Evolutionary conservation across 2,329 filamentous ascomycete species (phyloP), one percentile per base, ranked within the genome.

Genomic region (Coniella lustricola): DNA sequence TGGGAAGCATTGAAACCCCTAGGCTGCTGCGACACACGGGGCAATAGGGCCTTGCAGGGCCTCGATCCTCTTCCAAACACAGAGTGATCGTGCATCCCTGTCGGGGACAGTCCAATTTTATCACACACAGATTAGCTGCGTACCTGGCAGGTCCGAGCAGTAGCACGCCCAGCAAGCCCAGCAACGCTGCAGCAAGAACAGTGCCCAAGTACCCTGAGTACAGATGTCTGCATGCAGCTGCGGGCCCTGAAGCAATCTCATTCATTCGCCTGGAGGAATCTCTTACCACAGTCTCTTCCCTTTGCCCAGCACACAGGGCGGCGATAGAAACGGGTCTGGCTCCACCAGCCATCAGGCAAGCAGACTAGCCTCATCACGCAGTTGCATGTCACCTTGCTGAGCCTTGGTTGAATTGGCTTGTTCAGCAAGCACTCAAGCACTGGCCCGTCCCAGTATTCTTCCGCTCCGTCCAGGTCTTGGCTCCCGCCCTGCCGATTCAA

Each of bases 71-170:
- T 35, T 44, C 43, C 43, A 45, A 38, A 45, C 35, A 22, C 34
- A 45, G 34, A 9, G 34, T 45, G 43, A 38, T 45, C 34, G 35
- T 21, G 22, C 18, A 45, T 37, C 43, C 43, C 43, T 45, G 43
- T 42, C 40, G 4, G 12, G 32, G 40, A 10, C 43, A 34, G 16
- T 37, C 43, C 43, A 45, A 45, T 37, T 45, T 45, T 38, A 45
- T 32, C 43, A 20, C 43, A 17, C 12, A 44, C 4, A 17, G 16
- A 13, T 7, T 18, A 20, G 32, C n/a, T n/a, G n/a, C n/a, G n/a
- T n/a, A 17, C 29, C 18, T 18, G n/a, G 16, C 40, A 42, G 16
- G 22, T 17, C 40, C 12, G 10, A 16, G 36, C n/a, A 39, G 36
- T 38, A 17, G 34, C n/a, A 36, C 34, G 10, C 5, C 32, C 32